A percentile compares a stretch with the other conserved stretches of the same genome.
phyloP scores from a whole-genome alignment of 176 grass and related monocot species.

The Pharus latifolius region DNA sequence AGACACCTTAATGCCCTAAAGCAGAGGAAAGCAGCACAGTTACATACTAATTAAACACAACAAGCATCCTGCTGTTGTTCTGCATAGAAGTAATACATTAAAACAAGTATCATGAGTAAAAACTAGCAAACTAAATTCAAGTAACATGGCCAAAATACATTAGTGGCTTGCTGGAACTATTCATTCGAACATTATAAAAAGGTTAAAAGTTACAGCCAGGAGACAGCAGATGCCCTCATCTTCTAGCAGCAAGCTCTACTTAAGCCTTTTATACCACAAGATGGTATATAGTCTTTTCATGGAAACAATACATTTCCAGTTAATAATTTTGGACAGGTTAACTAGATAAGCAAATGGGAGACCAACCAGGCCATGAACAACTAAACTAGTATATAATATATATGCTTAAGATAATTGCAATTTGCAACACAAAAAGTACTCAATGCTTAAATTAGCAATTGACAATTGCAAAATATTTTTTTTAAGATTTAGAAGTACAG shows the following conservation, averaged over 20 bases:
- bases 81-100: background rate
- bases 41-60: background rate
- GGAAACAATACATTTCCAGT: background rate
- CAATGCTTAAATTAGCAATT: slow-evolving; percentile 10
- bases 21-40: too few relatives aligned
- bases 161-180: background rate
- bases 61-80: background rate
- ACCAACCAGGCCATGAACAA: too few relatives aligned
- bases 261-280: background rate
- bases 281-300: background rate
- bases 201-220: background rate
- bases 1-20: too few relatives aligned
- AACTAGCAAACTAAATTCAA: background rate
- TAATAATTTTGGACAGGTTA: background rate
- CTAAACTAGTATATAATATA: too few relatives aligned
- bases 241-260: background rate
- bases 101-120: background rate
- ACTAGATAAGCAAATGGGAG: background rate
- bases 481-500: slow-evolving; percentile 8
- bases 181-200: background rate
- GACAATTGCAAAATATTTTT: background rate
- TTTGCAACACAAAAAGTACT: background rate
- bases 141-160: background rate
- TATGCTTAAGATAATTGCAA: background rate
- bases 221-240: background rate